Evolutionary conservation across 1,284 basidiomycete genomes (phyloP).

Genomic region (Rhizoctonia solani): DNA sequence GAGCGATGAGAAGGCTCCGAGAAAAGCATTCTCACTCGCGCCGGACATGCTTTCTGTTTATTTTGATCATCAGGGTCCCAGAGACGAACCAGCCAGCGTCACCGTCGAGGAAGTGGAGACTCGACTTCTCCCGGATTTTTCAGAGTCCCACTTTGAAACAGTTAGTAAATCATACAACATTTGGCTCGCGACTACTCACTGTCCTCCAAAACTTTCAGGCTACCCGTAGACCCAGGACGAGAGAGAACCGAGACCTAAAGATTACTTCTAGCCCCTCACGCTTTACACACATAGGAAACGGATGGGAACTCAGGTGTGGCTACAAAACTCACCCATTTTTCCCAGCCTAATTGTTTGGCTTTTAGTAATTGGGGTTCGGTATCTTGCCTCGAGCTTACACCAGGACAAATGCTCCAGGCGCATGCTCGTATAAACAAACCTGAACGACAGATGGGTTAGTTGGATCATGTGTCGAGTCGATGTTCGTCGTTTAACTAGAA

Average conservation of each 20-base stretch:
- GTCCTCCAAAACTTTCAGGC: too few species aligned
- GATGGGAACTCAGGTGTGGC: slow-evolving; percentile 62
- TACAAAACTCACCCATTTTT: background rate
- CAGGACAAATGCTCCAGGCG: slow-evolving; percentile 44
- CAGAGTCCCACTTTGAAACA: background rate
- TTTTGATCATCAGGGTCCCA: too few species aligned
- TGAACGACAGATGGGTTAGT: slow-evolving; percentile 45
- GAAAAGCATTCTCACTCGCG: too few species aligned
- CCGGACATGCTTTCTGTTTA: too few species aligned
- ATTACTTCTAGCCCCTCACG: slow-evolving; percentile 56
- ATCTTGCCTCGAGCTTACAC: slow-evolving; percentile 51
- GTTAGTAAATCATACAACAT: too few species aligned
- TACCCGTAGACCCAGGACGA: slow-evolving; percentile 59
- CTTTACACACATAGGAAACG: slow-evolving; percentile 63
- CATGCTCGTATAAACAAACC: slow-evolving; percentile 45
- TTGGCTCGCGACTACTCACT: too few species aligned
- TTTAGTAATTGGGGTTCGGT: slow-evolving; percentile 59
- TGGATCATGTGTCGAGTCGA: too few species aligned
- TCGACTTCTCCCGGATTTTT: too few species aligned
- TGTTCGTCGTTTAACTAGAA: background rate
- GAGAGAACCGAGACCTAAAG: slow-evolving; percentile 54
- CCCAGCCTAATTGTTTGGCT: too few species aligned
- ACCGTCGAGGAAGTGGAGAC: too few species aligned
- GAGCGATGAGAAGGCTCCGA: too few species aligned
- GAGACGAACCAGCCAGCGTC: too few species aligned